phyloP scores from a whole-genome alignment of 2,329 filamentous ascomycete species.

The Trichoderma atroviride region DNA sequence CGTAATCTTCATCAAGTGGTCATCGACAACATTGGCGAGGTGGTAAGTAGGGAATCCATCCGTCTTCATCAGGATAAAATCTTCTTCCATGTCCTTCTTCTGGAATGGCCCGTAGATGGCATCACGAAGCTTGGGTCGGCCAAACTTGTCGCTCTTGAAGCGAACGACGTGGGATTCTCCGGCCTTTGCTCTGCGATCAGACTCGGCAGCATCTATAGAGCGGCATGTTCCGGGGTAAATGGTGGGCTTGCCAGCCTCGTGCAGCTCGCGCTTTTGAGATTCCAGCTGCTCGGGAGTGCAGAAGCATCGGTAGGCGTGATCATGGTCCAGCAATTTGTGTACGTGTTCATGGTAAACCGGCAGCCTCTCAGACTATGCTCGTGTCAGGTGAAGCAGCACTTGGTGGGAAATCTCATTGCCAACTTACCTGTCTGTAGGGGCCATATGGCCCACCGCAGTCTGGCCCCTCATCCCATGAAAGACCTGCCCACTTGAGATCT shows the following conservation, averaged over 20 bases:
- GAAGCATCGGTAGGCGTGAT: slow-evolving; percentile 90
- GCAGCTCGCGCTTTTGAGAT: slow-evolving; percentile 63
- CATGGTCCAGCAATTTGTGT: slow-evolving; percentile 66
- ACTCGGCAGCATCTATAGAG: slow-evolving; percentile 66
- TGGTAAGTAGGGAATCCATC: slow-evolving; percentile 96
- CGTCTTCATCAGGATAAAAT: slow-evolving; percentile 87
- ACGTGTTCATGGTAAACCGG: slow-evolving; percentile 72
- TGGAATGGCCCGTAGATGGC: slow-evolving; percentile 74
- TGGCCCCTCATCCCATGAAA: slow-evolving; percentile 94
- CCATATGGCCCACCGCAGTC: slow-evolving; percentile 78
- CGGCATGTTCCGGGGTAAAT: slow-evolving; percentile 69
- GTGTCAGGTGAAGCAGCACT: neutral
- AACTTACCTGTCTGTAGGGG: slow-evolving; percentile 77
- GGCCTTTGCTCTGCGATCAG: slow-evolving; percentile 66
- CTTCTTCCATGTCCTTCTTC: slow-evolving; percentile 63
- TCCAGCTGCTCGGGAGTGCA: slow-evolving; percentile 75
- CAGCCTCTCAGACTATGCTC: slow-evolving; percentile 72
- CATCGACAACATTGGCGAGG: slow-evolving; percentile 94
- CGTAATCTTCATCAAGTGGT: slow-evolving; percentile 92
- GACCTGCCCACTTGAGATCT: slow-evolving; percentile 84
- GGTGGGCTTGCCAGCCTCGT: slow-evolving; percentile 51
- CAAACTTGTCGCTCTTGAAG: slow-evolving; percentile 61
- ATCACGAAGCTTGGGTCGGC: slow-evolving; percentile 70
- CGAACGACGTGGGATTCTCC: slow-evolving; percentile 78
- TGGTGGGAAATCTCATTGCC: neutral